phyloP scores from a whole-genome alignment of 192 early-diverging fungal genomes.

The Coemansia sp. region DNA sequence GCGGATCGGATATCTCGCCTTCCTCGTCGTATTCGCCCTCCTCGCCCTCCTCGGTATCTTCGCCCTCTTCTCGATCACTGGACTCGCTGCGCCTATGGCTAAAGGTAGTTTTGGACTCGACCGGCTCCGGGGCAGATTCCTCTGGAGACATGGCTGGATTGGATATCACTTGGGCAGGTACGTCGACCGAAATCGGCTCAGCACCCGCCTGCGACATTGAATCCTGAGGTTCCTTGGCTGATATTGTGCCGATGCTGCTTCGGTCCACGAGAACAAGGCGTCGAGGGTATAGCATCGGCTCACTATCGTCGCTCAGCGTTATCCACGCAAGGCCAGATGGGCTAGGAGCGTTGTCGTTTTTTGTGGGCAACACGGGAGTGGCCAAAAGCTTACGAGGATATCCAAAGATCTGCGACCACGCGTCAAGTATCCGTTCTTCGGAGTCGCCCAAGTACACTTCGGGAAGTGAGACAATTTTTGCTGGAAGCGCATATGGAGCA shows the following conservation, averaged over 20 bases:
- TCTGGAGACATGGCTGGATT: not conserved
- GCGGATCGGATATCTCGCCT: constrained; percentile 46
- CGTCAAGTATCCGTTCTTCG: constrained; percentile 22
- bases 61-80: constrained; percentile 10
- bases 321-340: constrained; percentile 33
- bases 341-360: not conserved
- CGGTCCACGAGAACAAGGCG: constrained; percentile 17
- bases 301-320: not conserved
- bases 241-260: not conserved
- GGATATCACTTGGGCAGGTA: not conserved
- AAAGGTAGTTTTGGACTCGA: not conserved
- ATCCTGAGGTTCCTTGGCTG: not conserved
- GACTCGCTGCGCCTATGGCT: not conserved
- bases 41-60: constrained; percentile 25
- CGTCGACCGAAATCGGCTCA: not conserved
- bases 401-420: constrained; percentile 38
- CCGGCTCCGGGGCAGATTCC: not conserved
- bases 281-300: constrained; percentile 47
- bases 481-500: constrained; percentile 33
- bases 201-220: not conserved
- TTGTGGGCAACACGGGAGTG: not conserved
- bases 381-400: constrained; percentile 17
- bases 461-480: constrained; percentile 27
- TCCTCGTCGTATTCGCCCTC: constrained; percentile 50
- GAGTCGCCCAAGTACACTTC: constrained; percentile 4